Evolutionary conservation across 139 green algal genomes (phyloP).

Genomic region (Nannochloris sp.): DNA sequence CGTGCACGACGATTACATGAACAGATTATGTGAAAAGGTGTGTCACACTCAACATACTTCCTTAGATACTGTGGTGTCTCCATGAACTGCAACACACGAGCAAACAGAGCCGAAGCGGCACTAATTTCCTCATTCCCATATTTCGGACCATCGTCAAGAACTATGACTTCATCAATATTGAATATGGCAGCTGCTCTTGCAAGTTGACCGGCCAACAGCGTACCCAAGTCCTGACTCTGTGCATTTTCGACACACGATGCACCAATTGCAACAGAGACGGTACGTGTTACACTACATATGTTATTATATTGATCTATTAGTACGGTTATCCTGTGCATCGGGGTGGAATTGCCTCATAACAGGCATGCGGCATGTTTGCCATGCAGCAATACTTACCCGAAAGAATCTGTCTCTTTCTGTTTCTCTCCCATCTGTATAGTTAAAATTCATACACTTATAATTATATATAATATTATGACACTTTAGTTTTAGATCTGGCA

Average conservation of each 20-base stretch:
- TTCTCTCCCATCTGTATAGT: no score
- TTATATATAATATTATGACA: no score
- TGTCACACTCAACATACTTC: conserved; percentile 25
- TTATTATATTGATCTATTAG: not conserved
- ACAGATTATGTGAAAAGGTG: not conserved
- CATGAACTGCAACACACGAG: conserved; percentile 70
- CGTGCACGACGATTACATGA: conserved; percentile 5
- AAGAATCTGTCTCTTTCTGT: no score
- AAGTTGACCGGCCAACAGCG: conserved; percentile 55
- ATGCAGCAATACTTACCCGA: no score
- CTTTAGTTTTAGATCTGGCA: no score
- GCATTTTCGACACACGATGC: conserved; percentile 68
- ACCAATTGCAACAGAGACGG: conserved; percentile 61
- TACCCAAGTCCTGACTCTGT: conserved; percentile 57
- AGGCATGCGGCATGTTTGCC: no score
- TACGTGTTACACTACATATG: conserved; percentile 9
- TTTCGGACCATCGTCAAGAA: conserved; percentile 50
- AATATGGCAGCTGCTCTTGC: conserved; percentile 67
- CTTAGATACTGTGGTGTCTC: conserved; percentile 84
- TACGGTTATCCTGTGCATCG: not conserved
- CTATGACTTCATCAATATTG: conserved; percentile 66
- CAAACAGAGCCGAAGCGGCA: conserved; percentile 53
- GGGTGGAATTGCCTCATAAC: not conserved
- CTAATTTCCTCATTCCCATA: conserved; percentile 11
- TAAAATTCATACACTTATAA: no score